Conservation (phyloP, 163 green algal species). For the Chlorella variabilis region DNA sequence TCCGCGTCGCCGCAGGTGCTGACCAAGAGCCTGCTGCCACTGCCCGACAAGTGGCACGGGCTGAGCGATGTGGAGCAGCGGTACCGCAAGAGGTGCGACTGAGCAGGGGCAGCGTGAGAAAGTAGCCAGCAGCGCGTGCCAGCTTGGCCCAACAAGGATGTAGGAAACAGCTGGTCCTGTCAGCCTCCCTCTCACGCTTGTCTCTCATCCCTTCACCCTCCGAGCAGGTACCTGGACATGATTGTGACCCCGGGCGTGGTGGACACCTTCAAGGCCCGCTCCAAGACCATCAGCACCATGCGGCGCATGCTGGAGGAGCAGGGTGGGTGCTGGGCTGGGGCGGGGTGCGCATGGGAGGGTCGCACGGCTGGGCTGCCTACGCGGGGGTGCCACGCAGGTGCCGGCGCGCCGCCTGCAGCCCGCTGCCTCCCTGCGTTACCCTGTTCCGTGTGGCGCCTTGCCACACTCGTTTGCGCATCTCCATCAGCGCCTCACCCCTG, state of each 20-base stretch:
- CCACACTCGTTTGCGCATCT: too few relatives aligned
- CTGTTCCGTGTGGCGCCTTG: neutral
- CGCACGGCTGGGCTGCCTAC: neutral
- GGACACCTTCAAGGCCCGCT: slow-evolving; percentile 84
- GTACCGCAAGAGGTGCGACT: slow-evolving; percentile 76
- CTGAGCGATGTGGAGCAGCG: slow-evolving; percentile 95
- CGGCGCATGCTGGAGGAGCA: slow-evolving; percentile 84
- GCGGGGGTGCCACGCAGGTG: too few relatives aligned
- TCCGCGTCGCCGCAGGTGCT: slow-evolving; percentile 72
- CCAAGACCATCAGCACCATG: slow-evolving; percentile 80
- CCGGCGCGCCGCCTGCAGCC: too few relatives aligned
- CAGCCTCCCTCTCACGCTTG: neutral
- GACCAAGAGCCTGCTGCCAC: slow-evolving; percentile 94
- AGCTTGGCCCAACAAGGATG: too few relatives aligned
- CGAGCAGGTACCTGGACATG: slow-evolving; percentile 92
- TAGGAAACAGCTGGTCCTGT: too few relatives aligned
- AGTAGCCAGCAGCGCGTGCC: too few relatives aligned
- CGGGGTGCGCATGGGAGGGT: neutral
- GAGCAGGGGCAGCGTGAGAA: too few relatives aligned
- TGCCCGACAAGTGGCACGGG: slow-evolving; percentile 99
- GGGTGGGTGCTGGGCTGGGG: slow-evolving; percentile 76
- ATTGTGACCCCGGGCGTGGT: slow-evolving; percentile 86
- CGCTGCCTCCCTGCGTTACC: too few relatives aligned
- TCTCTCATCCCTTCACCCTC: neutral
- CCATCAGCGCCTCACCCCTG: too few relatives aligned